Evolutionary conservation across 1,139 yeast species (phyloP).

Genomic region (Saccharomyces hybrid): DNA sequence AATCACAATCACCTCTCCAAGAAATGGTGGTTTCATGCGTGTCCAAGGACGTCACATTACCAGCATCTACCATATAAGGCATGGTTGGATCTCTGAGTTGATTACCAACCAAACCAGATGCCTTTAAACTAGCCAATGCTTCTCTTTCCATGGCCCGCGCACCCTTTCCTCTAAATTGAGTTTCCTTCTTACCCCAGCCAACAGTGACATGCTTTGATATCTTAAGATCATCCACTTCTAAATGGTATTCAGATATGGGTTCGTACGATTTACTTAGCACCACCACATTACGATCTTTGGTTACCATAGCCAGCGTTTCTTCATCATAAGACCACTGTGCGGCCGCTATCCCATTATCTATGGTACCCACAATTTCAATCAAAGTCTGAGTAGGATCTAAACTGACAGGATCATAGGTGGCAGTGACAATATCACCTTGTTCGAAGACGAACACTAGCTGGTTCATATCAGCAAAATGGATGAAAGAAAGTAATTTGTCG

Average conservation of each 20-base stretch:
- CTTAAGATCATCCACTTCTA: constrained; percentile 58
- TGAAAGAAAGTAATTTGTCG: constrained; percentile 42
- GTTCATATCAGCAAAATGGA: constrained; percentile 57
- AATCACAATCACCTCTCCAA: constrained; percentile 96
- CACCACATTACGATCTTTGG: constrained; percentile 53
- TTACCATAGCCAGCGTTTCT: constrained; percentile 68
- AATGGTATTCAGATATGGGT: constrained; percentile 58
- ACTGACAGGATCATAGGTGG: constrained; percentile 46
- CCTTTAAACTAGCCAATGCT: constrained; percentile 40
- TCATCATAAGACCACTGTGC: constrained; percentile 92
- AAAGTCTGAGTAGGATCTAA: constrained; percentile 46
- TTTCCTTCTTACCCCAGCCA: constrained; percentile 98
- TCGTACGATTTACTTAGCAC: constrained; percentile 73
- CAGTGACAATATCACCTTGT: constrained; percentile 63
- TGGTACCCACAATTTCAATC: constrained; percentile 75
- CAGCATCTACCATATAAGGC: constrained; percentile 62
- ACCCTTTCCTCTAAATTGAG: constrained; percentile 94
- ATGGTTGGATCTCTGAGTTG: constrained; percentile 88
- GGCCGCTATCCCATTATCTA: constrained; percentile 66
- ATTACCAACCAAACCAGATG: constrained; percentile 60
- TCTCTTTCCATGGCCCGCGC: constrained; percentile 75
- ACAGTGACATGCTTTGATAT: constrained; percentile 84
- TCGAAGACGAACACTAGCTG: constrained; percentile 56
- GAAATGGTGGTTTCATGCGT: constrained; percentile 44
- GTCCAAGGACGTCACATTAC: constrained; percentile 53